Conservation (phyloP, 2,329 filamentous ascomycete species). For the Nannizziopsis barbatae region DNA sequence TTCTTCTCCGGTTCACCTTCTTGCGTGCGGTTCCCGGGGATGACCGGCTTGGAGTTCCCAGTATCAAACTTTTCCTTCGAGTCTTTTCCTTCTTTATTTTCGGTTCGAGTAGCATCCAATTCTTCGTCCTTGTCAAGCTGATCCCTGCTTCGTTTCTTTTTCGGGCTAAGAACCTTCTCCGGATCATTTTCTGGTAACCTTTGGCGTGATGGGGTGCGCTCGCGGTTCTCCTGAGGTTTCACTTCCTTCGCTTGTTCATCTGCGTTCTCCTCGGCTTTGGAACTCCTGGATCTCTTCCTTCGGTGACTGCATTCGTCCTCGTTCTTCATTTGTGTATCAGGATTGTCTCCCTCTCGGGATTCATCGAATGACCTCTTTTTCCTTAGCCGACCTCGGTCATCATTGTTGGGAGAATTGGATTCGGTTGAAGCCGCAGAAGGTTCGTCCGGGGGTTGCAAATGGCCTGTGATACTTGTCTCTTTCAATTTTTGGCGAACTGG, state of each 20-base stretch:
- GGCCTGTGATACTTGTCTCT: conserved; percentile 48
- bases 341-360: conserved; percentile 25
- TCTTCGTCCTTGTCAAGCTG: conserved; percentile 31
- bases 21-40: conserved; percentile 6
- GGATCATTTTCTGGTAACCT: conserved; percentile 5
- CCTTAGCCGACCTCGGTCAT: conserved; percentile 27
- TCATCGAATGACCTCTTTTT: conserved; percentile 37
- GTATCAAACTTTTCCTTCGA: conserved; percentile 3
- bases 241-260: conserved; percentile 6
- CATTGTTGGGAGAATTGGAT: conserved; percentile 12
- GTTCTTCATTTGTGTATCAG: conserved; percentile 7
- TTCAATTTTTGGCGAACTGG: conserved; percentile 51
- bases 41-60: conserved; percentile 7
- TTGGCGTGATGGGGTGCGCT: conserved; percentile 15
- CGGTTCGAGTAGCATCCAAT: conserved; percentile 14
- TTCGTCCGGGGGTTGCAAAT: conserved; percentile 12
- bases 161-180: conserved; percentile 25
- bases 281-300: conserved; percentile 27
- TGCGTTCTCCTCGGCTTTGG: conserved; percentile 16
- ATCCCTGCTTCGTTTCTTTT: conserved; percentile 37
- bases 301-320: conserved; percentile 22
- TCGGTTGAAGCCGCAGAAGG: conserved; percentile 11
- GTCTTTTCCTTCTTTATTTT: conserved; percentile 8
- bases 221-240: conserved; percentile 9
- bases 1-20: conserved; percentile 35